Conservation (phyloP, 2,329 filamentous ascomycete species). For the Fusarium zealandicum region DNA sequence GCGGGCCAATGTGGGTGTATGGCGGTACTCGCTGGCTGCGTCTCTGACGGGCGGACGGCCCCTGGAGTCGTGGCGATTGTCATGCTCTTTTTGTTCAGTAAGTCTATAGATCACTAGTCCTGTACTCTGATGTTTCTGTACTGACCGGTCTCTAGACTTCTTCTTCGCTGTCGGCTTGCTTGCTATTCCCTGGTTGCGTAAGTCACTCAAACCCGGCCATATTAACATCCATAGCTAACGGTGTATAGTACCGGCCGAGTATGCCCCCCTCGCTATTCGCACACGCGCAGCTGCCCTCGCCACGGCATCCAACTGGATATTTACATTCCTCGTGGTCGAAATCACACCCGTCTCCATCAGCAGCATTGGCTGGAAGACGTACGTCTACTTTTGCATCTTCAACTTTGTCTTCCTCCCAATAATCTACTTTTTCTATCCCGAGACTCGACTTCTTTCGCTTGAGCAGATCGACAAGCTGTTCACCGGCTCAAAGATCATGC, state of each 20-base stretch:
- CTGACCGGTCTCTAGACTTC: slow-evolving; percentile 39
- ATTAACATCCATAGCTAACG: slow-evolving; percentile 9
- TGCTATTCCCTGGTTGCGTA: slow-evolving; percentile 49
- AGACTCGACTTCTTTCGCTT: slow-evolving; percentile 56
- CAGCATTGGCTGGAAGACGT: slow-evolving; percentile 49
- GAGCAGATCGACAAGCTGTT: slow-evolving; percentile 57
- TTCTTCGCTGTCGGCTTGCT: slow-evolving; percentile 52
- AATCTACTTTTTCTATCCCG: slow-evolving; percentile 58
- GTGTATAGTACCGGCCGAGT: slow-evolving; percentile 50
- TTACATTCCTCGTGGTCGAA: slow-evolving; percentile 49
- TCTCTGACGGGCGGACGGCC: slow-evolving; percentile 47
- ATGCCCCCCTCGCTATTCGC: slow-evolving; percentile 51
- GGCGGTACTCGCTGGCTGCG: slow-evolving; percentile 54
- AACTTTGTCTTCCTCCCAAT: slow-evolving; percentile 51
- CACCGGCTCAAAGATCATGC: slow-evolving; percentile 43
- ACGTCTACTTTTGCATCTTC: slow-evolving; percentile 49
- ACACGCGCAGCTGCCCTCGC: slow-evolving; percentile 49
- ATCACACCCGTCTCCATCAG: slow-evolving; percentile 49
- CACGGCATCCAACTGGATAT: slow-evolving; percentile 49
- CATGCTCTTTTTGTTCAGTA: slow-evolving; percentile 53
- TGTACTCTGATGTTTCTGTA: fast-evolving
- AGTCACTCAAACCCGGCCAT: not conserved
- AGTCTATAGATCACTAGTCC: not conserved
- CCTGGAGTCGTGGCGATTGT: slow-evolving; percentile 53
- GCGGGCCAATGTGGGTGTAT: slow-evolving; percentile 51